A percentile compares a stretch with the other conserved stretches of the same genome.
Evolutionary conservation across 257 asterid genomes (phyloP).

Genomic region (Gynochthodes officinalis): DNA sequence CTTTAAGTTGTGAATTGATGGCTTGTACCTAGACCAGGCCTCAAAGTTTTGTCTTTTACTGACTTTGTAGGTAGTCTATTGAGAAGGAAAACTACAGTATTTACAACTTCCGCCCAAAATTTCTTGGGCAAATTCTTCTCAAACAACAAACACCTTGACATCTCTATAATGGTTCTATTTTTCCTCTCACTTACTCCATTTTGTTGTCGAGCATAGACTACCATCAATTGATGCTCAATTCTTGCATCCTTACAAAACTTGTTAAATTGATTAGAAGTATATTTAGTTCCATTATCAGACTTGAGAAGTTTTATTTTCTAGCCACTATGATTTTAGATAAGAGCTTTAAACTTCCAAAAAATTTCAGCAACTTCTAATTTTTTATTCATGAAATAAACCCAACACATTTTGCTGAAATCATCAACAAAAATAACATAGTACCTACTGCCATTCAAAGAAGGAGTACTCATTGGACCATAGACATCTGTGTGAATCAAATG

Average conservation of each 20-base stretch:
- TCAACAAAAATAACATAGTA: too few relatives aligned
- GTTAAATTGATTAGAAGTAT: too few relatives aligned
- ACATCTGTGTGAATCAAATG: too few relatives aligned
- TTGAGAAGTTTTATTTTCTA: not conserved
- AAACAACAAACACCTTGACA: too few relatives aligned
- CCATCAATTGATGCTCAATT: too few relatives aligned
- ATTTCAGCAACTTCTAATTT: too few relatives aligned
- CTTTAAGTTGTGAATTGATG: too few relatives aligned
- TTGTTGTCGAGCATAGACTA: constrained; percentile 18
- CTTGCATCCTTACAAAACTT: too few relatives aligned
- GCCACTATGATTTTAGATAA: constrained; percentile 4
- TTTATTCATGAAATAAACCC: too few relatives aligned
- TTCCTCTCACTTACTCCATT: constrained; percentile 19
- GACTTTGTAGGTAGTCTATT: constrained; percentile 11
- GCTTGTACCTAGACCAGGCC: constrained; percentile 11
- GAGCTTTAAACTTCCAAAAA: constrained; percentile 8
- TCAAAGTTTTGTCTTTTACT: not conserved
- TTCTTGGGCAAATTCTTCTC: constrained; percentile 8
- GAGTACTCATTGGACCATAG: too few relatives aligned
- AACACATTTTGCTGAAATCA: too few relatives aligned
- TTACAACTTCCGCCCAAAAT: constrained; percentile 7
- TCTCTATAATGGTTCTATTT: not conserved
- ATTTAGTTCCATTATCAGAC: constrained; percentile 16
- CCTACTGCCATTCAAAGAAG: too few relatives aligned
- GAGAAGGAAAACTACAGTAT: not conserved